phyloP scores from a whole-genome alignment of 306 rosid genomes.

The Dryas drummondii region DNA sequence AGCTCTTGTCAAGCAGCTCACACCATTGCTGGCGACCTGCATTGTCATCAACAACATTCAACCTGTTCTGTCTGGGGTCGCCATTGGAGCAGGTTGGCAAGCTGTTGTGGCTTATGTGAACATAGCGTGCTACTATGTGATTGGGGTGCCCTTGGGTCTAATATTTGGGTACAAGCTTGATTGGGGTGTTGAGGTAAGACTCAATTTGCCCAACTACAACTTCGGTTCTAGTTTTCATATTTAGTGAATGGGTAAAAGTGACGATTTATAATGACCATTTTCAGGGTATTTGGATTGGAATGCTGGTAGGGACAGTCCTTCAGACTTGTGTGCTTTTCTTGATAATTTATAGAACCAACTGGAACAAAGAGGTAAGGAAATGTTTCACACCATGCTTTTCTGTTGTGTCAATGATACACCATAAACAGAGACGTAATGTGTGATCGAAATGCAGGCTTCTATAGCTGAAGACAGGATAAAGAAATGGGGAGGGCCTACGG shows the following conservation, averaged over 20 bases:
- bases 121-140: slow-evolving; percentile 60
- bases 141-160: slow-evolving; percentile 81
- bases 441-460: slow-evolving; percentile 36
- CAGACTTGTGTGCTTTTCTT: slow-evolving; percentile 60
- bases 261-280: neutral
- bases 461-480: slow-evolving; percentile 49
- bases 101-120: slow-evolving; percentile 66
- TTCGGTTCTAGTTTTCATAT: neutral
- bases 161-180: slow-evolving; percentile 48
- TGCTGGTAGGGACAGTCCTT: slow-evolving; percentile 61
- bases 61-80: slow-evolving; percentile 89
- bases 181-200: slow-evolving; percentile 53
- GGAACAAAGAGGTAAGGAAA: slow-evolving; percentile 62
- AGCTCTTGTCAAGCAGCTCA: slow-evolving; percentile 48
- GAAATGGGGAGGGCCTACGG: slow-evolving; percentile 42
- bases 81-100: slow-evolving; percentile 95
- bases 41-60: slow-evolving; percentile 74
- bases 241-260: neutral
- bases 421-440: neutral
- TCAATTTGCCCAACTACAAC: neutral
- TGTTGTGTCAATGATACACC: neutral
- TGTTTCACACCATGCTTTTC: too few species aligned
- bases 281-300: slow-evolving; percentile 82
- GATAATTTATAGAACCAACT: slow-evolving; percentile 63
- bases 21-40: slow-evolving; percentile 65